These are phyloP conservation scores for Monosporozyma solicola DNA, from an alignment of 805 yeast species.

Conservation along the genomic window DNA sequence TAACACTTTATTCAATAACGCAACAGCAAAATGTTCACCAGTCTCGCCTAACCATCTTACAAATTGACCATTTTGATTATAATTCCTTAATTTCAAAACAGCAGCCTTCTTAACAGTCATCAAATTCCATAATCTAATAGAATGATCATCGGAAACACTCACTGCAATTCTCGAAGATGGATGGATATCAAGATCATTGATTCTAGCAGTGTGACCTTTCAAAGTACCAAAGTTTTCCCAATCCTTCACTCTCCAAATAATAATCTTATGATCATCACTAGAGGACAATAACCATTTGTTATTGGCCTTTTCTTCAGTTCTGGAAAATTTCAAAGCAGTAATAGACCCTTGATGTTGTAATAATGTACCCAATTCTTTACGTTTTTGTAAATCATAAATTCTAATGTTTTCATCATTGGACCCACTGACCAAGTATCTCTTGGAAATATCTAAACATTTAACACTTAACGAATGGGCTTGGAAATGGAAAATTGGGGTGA, in stretches of 20 bases:
- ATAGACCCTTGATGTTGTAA: slow-evolving; percentile 86
- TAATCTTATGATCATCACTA: slow-evolving; percentile 81
- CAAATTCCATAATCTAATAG: slow-evolving; percentile 85
- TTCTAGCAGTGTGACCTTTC: slow-evolving; percentile 80
- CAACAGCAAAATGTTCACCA: slow-evolving; percentile 73
- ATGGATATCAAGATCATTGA: slow-evolving; percentile 82
- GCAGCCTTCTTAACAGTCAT: slow-evolving; percentile 97
- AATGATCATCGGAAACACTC: slow-evolving; percentile 77
- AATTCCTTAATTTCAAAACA: slow-evolving; percentile 57
- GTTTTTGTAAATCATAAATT: slow-evolving; percentile 84
- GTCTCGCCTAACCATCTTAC: slow-evolving; percentile 54
- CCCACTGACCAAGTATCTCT: slow-evolving; percentile 83
- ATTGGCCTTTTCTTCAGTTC: slow-evolving; percentile 30
- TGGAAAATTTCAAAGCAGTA: slow-evolving; percentile 64
- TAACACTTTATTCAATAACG: slow-evolving; percentile 54
- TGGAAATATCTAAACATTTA: slow-evolving; percentile 73
- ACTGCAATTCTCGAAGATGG: slow-evolving; percentile 86
- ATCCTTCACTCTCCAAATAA: slow-evolving; percentile 92
- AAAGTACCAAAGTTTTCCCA: slow-evolving; percentile 88
- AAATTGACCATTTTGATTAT: slow-evolving; percentile 55
- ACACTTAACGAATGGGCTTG: slow-evolving; percentile 89
- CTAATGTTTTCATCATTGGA: slow-evolving; percentile 93
- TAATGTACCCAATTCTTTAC: slow-evolving; percentile 88
- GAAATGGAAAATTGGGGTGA: slow-evolving; percentile 92
- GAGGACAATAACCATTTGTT: slow-evolving; percentile 83